A percentile compares a stretch with the other conserved stretches of the same genome.
phyloP scores from a whole-genome alignment of 176 grass and related monocot genomes.

The Phragmites australis region DNA sequence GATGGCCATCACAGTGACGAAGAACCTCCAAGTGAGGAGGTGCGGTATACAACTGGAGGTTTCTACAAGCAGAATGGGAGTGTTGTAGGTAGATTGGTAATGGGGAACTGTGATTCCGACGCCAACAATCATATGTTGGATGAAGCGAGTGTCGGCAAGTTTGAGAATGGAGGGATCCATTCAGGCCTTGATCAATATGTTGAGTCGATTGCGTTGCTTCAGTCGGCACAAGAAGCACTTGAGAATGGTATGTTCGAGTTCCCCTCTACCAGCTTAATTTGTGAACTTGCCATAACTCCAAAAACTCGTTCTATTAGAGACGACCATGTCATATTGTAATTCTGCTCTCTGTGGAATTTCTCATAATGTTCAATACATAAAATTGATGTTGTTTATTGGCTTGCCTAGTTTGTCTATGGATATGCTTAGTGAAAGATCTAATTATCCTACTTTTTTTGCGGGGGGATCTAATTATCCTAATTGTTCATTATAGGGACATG shows the following conservation, averaged over 20 bases:
- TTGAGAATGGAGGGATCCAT: constrained; percentile 50
- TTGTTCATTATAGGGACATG: background rate
- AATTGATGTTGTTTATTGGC: background rate
- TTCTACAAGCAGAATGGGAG: constrained; percentile 61
- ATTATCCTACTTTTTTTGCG: background rate
- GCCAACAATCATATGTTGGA: constrained; percentile 27
- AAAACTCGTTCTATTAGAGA: background rate
- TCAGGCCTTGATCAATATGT: constrained; percentile 52
- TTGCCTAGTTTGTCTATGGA: background rate
- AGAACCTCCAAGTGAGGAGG: constrained; percentile 45
- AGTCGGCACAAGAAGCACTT: constrained; percentile 69
- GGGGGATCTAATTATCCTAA: background rate
- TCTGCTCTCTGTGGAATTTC: background rate
- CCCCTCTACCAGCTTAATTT: constrained; percentile 17
- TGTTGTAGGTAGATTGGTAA: constrained; percentile 20
- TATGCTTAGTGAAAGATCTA: constrained; percentile 1
- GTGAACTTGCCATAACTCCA: background rate
- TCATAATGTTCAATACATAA: background rate
- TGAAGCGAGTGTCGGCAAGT: constrained; percentile 40
- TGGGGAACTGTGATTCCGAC: constrained; percentile 43
- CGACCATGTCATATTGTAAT: background rate
- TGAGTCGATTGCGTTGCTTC: constrained; percentile 55
- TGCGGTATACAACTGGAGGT: constrained; percentile 28
- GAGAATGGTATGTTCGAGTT: constrained; percentile 68
- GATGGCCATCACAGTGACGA: constrained; percentile 61